Evolutionary conservation across 2,329 filamentous ascomycete genomes (phyloP), one percentile per base, ranked within the genome.

Genomic region (Stachybotrys echinatus): DNA sequence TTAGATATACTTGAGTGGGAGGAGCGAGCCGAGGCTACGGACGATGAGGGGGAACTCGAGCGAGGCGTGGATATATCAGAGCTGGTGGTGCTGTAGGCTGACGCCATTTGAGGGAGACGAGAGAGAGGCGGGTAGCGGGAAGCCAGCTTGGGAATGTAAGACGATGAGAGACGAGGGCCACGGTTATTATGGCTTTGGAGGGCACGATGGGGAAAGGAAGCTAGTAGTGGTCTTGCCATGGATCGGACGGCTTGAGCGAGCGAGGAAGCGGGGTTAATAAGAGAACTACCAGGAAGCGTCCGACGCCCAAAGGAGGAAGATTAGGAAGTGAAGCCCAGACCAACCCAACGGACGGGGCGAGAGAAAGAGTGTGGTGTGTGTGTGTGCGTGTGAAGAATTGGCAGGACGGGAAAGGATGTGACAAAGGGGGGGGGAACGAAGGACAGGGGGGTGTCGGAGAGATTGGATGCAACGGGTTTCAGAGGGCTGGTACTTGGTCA

Each of bases 21-120:
- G 40, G 74, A 75, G 53, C 71, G 75, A 54, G 63, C 70, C 47
- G 75, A 75, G 58, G 65, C 65, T 56, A 73, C 65, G 54, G 74
- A 75, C 51, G 73, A 68, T 22, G 74, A 74, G 45, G 77, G 75
- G 52, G 77, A 80, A 48, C 71, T 67, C 46, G 78, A 80, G 58
- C 74, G 74, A 65, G 79, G 77, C 50, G 77, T 80, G 62, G 74
- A 74, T 62, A 77, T 72, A 68, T 80, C 75, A 63, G 70, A 71
- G 60, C 68, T 73, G 59, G 70, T 68, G 59, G 71, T 71, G 58
- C 70, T 78, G 42, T 59, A 56, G 55, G 58, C 54, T 51, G 64
- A 60, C 54, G 65, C 59, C 64, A 64, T 63, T 55, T 60, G 55
- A 52, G 49, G 50, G 23, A 47, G 48, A 54, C 19, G 52, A 49